phyloP scores from a whole-genome alignment of 2,329 filamentous ascomycete genomes.

The Talaromyces sp. region DNA sequence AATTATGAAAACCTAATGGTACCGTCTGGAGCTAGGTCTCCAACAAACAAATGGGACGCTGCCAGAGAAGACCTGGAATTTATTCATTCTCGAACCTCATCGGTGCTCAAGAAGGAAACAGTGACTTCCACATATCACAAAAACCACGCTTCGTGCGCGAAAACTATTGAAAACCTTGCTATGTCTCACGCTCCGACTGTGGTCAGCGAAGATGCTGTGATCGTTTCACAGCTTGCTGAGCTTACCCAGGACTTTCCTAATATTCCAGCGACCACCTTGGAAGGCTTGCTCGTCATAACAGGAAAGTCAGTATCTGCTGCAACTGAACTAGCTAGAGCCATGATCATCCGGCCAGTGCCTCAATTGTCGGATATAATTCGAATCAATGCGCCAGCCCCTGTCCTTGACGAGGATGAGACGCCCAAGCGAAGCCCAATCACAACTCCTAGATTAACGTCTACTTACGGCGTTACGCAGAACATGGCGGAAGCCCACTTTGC shows the following conservation, averaged over 20 bases:
- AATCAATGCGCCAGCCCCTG: constrained; percentile 35
- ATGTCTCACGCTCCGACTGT: constrained; percentile 41
- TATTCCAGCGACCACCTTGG: constrained; percentile 48
- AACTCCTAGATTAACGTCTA: constrained; percentile 17
- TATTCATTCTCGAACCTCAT: constrained; percentile 51
- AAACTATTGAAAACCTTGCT: constrained; percentile 56
- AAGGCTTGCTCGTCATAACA: constrained; percentile 56
- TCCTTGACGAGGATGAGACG: constrained; percentile 25
- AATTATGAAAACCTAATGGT: constrained; percentile 13
- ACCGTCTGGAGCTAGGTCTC: constrained; percentile 18
- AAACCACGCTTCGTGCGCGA: constrained; percentile 54
- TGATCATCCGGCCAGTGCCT: constrained; percentile 41
- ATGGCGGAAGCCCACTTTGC: constrained; percentile 46
- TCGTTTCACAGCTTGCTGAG: constrained; percentile 51
- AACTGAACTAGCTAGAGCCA: constrained; percentile 57
- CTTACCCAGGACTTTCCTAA: constrained; percentile 55
- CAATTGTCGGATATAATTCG: constrained; percentile 42
- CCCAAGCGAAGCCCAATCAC: constrained; percentile 16
- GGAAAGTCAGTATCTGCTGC: constrained; percentile 57
- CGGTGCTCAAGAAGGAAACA: constrained; percentile 44
- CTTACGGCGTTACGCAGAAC: constrained; percentile 30
- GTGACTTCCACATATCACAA: constrained; percentile 59
- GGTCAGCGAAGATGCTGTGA: constrained; percentile 40
- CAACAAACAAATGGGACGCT: constrained; percentile 57
- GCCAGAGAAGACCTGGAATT: constrained; percentile 59